Evolutionary conservation across 495 filamentous ascomycete species (phyloP), one percentile per base, ranked within the genome.

Genomic region (Xylaria bambusicola): DNA sequence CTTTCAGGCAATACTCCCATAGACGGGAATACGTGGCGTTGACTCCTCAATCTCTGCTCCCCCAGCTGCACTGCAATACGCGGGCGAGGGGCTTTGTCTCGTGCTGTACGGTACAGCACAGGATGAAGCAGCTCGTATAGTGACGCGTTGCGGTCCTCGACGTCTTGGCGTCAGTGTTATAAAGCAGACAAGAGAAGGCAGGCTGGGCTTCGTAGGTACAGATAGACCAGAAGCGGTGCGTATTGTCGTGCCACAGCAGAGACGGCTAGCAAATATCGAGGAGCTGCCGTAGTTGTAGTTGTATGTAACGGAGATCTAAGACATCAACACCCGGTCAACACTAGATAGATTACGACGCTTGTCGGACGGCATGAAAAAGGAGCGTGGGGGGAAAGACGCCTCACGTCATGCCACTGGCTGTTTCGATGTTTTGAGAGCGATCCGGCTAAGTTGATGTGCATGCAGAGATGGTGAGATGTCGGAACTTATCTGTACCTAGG

Each of bases 51-150:
- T 13, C 36, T 15, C 21, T 33, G 10, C 26, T 23, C 21, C 33
- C 17, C n/a, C 21, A 55, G 40, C 4, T 51, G 49, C 18, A 13
- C 35, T 20, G 36, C 21, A 18, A 4, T 7, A n/a, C n/a, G n/a
- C n/a, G n/a, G n/a, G n/a, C n/a, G n/a, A n/a, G n/a, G n/a, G n/a
- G n/a, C n/a, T n/a, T n/a, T n/a, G n/a, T n/a, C n/a, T n/a, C n/a
- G n/a, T n/a, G n/a, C n/a, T n/a, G n/a, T n/a, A n/a, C n/a, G n/a
- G n/a, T n/a, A n/a, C n/a, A n/a, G 24, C 10, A 10, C 26, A 10
- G 27, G 8, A 33, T 33, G 10, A 31, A 27, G 38, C 36, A 38
- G 52, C 52, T 57, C 54, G 54, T 57, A 57, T 57, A 42, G 54
- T 15, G 33, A 48, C 29, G 42, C 29, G 44, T 56, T 33, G 54